Evolutionary conservation across 23 red algal species (phyloP).

Genomic region (Cyanidioschyzon merolae): DNA sequence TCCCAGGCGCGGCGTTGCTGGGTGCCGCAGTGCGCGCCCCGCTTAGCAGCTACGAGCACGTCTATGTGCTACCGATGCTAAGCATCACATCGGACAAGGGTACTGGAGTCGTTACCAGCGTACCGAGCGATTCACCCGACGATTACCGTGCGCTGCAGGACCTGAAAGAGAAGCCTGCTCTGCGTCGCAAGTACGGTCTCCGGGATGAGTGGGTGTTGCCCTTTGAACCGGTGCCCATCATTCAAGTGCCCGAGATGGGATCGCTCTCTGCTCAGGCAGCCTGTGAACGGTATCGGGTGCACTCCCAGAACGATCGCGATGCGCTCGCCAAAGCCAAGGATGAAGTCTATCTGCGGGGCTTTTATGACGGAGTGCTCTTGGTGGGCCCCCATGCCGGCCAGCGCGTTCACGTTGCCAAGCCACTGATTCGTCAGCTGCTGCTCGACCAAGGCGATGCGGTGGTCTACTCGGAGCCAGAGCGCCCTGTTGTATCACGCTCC

Average conservation of each 20-base stretch:
- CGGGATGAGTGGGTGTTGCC: slow-evolving; percentile 82
- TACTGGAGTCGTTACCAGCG: slow-evolving; percentile 88
- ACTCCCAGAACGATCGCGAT: slow-evolving; percentile 88
- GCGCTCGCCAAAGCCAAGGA: slow-evolving; percentile 83
- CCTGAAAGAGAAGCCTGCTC: slow-evolving; percentile 79
- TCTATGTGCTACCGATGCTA: slow-evolving; percentile 81
- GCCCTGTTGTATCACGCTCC: slow-evolving; percentile 64
- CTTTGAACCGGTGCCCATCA: slow-evolving; percentile 79
- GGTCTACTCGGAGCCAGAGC: slow-evolving; percentile 82
- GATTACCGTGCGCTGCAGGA: slow-evolving; percentile 91
- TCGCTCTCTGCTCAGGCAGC: slow-evolving; percentile 71
- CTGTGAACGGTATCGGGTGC: slow-evolving; percentile 62
- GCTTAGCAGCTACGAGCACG: slow-evolving; percentile 30
- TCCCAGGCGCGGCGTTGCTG: slow-evolving; percentile 58
- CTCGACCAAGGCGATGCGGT: slow-evolving; percentile 39
- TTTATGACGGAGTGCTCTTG: slow-evolving; percentile 70
- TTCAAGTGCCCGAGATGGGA: slow-evolving; percentile 82
- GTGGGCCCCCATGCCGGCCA: slow-evolving; percentile 52
- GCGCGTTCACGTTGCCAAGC: slow-evolving; percentile 68
- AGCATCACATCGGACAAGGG: slow-evolving; percentile 82
- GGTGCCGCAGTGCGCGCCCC: slow-evolving; percentile 69
- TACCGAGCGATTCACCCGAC: slow-evolving; percentile 95
- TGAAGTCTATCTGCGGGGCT: slow-evolving; percentile 91
- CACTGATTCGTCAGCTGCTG: slow-evolving; percentile 52
- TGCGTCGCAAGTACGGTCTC: slow-evolving; percentile 75